phyloP scores from a whole-genome alignment of 108 stramenopile genomes.

The Pseudonitzschia multiseries region DNA sequence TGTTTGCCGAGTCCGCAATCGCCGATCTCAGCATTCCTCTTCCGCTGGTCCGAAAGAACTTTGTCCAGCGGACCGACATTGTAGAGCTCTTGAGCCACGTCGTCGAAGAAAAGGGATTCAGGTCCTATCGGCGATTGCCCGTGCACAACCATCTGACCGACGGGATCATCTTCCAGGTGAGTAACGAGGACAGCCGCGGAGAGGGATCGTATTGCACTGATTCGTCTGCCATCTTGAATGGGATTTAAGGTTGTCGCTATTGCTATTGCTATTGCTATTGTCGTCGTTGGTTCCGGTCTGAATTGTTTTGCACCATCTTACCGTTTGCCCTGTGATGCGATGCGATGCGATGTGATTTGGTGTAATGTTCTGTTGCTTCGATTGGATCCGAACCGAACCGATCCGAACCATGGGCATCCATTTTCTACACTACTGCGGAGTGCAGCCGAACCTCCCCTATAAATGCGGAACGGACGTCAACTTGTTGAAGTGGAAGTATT shows the following conservation, averaged over 20 bases:
- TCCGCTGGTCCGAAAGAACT: slow-evolving; percentile 88
- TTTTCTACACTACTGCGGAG: not conserved
- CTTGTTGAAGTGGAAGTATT: slow-evolving; percentile 96
- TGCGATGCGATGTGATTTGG: too few species aligned
- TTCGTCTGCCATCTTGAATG: too few species aligned
- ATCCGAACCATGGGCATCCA: too few species aligned
- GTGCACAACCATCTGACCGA: slow-evolving; percentile 91
- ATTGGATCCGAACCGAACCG: too few species aligned
- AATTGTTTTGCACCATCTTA: too few species aligned
- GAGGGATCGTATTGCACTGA: too few species aligned
- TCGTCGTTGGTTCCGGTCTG: too few species aligned
- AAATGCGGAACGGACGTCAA: slow-evolving; percentile 85
- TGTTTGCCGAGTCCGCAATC: slow-evolving; percentile 64
- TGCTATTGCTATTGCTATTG: too few species aligned
- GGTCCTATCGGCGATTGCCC: slow-evolving; percentile 71
- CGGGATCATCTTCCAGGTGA: slow-evolving; percentile 75
- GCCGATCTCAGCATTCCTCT: slow-evolving; percentile 57
- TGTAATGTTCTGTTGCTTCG: too few species aligned
- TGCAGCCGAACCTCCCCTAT: slow-evolving; percentile 89
- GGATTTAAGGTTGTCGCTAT: too few species aligned
- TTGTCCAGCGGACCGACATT: slow-evolving; percentile 75
- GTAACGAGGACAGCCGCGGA: too few species aligned
- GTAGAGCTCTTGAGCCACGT: slow-evolving; percentile 67
- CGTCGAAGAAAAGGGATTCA: slow-evolving; percentile 74
- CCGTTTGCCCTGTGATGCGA: too few species aligned